A percentile compares a stretch with the other conserved stretches of the same genome.
phyloP scores from a whole-genome alignment of 139 green algal species.

The Asterochloris erici region DNA sequence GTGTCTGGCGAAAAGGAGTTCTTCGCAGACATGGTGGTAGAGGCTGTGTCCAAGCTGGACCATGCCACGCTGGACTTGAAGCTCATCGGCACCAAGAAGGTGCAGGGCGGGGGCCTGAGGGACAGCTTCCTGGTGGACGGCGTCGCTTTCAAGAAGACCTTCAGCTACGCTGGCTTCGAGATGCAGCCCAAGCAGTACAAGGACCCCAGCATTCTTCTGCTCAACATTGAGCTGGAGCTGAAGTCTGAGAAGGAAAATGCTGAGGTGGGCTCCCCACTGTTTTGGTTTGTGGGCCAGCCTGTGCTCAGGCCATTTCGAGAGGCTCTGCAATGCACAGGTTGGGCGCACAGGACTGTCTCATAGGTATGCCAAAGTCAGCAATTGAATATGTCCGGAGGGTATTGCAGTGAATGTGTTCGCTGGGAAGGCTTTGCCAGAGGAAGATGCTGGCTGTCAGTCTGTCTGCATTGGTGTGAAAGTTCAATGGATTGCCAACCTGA shows the following conservation, averaged over 20 bases:
- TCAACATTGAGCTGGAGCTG: conserved; percentile 99
- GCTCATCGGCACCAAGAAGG: conserved; percentile 96
- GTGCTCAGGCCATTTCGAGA: too few relatives aligned
- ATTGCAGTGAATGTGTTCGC: too few relatives aligned
- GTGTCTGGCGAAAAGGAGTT: conserved; percentile 95
- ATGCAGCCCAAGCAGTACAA: conserved; percentile 96
- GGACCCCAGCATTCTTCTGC: conserved; percentile 90
- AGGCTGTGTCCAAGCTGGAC: conserved; percentile 88
- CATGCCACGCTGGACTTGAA: conserved; percentile 74
- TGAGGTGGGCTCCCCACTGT: conserved; percentile 53
- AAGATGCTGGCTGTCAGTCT: too few relatives aligned
- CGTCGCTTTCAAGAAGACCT: conserved; percentile 99
- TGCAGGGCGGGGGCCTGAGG: conserved; percentile 85
- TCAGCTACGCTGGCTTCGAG: conserved; percentile 98
- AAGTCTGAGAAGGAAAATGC: conserved; percentile 98
- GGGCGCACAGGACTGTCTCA: too few relatives aligned
- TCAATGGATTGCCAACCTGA: too few relatives aligned
- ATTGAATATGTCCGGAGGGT: too few relatives aligned
- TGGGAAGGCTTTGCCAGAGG: too few relatives aligned
- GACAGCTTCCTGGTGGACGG: conserved; percentile 97
- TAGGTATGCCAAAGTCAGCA: too few relatives aligned
- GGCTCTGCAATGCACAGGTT: not conserved
- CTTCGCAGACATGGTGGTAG: conserved; percentile 95
- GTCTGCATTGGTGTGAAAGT: too few relatives aligned
- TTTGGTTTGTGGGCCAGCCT: too few relatives aligned